A percentile compares a stretch with the other conserved stretches of the same genome.
phyloP scores from a whole-genome alignment of 73 alveolate species.

The Urostyla sp. region DNA sequence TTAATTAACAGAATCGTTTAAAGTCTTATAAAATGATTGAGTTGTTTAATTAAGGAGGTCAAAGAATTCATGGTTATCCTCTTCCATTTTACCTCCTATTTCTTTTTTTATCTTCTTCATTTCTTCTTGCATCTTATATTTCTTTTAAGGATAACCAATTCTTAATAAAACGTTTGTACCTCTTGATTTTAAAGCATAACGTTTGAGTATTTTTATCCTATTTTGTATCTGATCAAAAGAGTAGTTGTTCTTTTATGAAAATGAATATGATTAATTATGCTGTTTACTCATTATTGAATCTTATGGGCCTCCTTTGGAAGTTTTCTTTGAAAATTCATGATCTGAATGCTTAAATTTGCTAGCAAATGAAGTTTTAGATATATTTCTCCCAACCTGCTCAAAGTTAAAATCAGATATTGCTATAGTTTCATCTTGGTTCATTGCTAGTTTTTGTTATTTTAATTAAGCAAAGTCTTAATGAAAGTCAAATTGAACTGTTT shows the following conservation, averaged over 20 bases:
- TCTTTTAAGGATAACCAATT: conserved; percentile 45
- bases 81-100: conserved; percentile 39
- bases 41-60: conserved; percentile 22
- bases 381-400: too few species aligned
- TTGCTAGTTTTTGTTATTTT: too few species aligned
- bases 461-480: too few species aligned
- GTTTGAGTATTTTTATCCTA: conserved; percentile 22
- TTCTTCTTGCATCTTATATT: conserved; percentile 37
- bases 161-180: conserved; percentile 41
- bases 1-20: not conserved
- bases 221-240: not conserved
- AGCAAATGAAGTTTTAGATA: too few species aligned
- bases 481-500: too few species aligned
- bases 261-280: not conserved
- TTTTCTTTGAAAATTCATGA: not conserved
- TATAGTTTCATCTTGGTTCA: too few species aligned
- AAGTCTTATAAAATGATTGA: not conserved
- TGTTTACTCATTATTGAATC: not conserved
- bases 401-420: too few species aligned
- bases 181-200: conserved; percentile 27
- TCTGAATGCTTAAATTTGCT: too few species aligned
- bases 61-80: conserved; percentile 38
- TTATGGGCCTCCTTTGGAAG: not conserved
- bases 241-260: not conserved
- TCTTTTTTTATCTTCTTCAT: conserved; percentile 36